A percentile compares a stretch with the other conserved stretches of the same genome.
phyloP scores from a whole-genome alignment of 179 eudicot species.

The Beta corolliflora region DNA sequence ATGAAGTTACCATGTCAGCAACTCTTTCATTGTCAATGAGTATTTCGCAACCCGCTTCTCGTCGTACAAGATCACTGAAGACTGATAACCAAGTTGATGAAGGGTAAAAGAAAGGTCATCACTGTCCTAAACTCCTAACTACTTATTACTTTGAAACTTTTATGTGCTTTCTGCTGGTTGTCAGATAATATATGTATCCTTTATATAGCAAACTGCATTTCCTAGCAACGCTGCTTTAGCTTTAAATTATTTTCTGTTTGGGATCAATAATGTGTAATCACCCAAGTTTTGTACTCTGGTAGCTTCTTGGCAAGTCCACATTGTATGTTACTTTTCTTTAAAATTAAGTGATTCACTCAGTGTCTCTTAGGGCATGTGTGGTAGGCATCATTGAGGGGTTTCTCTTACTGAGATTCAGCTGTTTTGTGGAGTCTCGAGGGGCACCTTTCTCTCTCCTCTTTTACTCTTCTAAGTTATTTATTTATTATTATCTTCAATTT shows the following conservation, averaged over 20 bases:
- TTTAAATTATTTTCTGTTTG: neutral
- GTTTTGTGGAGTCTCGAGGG: too few relatives aligned
- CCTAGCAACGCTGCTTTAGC: neutral
- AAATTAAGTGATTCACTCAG: neutral
- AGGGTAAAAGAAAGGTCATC: slow-evolving; percentile 41
- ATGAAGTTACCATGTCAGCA: slow-evolving; percentile 64
- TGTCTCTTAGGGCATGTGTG: neutral
- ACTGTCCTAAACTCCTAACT: neutral
- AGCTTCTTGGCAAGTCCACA: too few relatives aligned
- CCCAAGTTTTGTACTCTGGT: too few relatives aligned
- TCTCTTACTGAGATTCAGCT: neutral
- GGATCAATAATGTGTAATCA: neutral
- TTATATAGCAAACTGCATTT: neutral
- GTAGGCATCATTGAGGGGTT: neutral
- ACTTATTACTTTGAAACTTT: neutral
- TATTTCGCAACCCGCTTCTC: slow-evolving; percentile 69
- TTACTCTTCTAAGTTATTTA: too few relatives aligned
- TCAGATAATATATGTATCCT: neutral
- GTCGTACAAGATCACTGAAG: slow-evolving; percentile 78
- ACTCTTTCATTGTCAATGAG: slow-evolving; percentile 52
- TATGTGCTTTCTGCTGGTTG: neutral
- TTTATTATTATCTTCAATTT: neutral
- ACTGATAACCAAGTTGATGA: slow-evolving; percentile 61
- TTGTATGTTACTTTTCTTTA: neutral
- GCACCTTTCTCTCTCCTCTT: neutral